These are phyloP conservation scores for Westerdykella sp. DNA, from an alignment of 2,329 filamentous ascomycete genomes.

Conservation along the genomic window DNA sequence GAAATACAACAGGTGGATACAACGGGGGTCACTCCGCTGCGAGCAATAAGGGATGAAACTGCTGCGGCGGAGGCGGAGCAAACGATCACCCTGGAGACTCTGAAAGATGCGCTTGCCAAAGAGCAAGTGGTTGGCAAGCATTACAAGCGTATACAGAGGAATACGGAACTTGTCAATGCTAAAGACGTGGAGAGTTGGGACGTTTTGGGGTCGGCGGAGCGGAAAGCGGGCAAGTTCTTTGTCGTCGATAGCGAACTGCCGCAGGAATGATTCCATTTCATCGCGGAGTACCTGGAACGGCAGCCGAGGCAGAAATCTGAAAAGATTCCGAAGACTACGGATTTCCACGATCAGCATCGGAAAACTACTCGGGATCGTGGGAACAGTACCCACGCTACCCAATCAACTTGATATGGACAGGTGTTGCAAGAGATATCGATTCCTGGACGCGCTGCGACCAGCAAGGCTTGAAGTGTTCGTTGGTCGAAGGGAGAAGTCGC, in stretches of 20 bases:
- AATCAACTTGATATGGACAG: no score
- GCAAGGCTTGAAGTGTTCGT: no score
- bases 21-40: slow-evolving; percentile 63
- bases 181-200: slow-evolving; percentile 60
- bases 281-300: no score
- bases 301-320: no score
- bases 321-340: no score
- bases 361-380: no score
- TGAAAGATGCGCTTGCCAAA: slow-evolving; percentile 51
- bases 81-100: slow-evolving; percentile 53
- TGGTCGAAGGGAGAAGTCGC: no score
- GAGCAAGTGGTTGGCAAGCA: slow-evolving; percentile 57
- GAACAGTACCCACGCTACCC: no score
- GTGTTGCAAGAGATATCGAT: no score
- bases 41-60: slow-evolving; percentile 77
- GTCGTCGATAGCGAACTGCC: slow-evolving; percentile 61
- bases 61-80: slow-evolving; percentile 48
- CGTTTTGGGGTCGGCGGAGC: slow-evolving; percentile 59
- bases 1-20: slow-evolving; percentile 78
- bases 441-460: no score
- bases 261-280: slow-evolving; percentile 9
- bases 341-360: no score
- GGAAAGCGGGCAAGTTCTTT: slow-evolving; percentile 66
- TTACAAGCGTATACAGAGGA: slow-evolving; percentile 46
- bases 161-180: slow-evolving; percentile 37